A percentile compares a stretch with the other conserved stretches of the same genome.
phyloP scores from a whole-genome alignment of 2,329 filamentous ascomycete genomes.

The Madurella fahalii region DNA sequence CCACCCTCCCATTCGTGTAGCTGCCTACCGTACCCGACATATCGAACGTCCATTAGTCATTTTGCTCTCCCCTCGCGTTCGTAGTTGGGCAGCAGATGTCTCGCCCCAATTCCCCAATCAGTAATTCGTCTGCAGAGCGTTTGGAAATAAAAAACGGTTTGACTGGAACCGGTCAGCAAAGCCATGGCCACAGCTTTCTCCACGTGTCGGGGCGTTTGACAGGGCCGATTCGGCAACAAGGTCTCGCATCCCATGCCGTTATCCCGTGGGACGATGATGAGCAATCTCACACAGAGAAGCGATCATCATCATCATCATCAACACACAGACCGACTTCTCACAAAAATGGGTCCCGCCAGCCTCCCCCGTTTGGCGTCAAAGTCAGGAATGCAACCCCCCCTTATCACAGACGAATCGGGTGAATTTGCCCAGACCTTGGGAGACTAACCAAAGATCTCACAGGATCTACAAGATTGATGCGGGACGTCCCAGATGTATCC shows the following conservation, averaged over 20 bases:
- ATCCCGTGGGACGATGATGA: neutral
- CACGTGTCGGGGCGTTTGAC: constrained; percentile 3
- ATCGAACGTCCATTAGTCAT: neutral
- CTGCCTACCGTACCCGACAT: neutral
- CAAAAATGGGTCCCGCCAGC: neutral
- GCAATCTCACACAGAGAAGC: neutral
- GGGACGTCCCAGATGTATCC: neutral
- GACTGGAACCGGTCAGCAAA: neutral
- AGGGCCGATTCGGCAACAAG: neutral
- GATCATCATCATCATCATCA: neutral
- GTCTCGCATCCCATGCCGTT: neutral
- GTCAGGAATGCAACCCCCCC: constrained; percentile 1
- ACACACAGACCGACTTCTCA: no score
- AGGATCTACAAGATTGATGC: constrained; percentile 9
- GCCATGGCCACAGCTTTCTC: constrained; percentile 2
- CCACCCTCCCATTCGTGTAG: neutral
- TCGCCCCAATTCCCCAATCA: neutral
- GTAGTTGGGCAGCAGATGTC: neutral
- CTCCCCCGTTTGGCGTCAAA: neutral
- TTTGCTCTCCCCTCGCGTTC: neutral
- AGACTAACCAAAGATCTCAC: constrained; percentile 15
- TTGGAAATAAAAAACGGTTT: neutral
- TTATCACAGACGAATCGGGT: constrained; percentile 14
- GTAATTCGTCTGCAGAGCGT: neutral
- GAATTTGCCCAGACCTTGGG: constrained; percentile 9